Evolutionary conservation across 805 yeast genomes (phyloP).

Genomic region (Nakazawaea ishiwadae): DNA sequence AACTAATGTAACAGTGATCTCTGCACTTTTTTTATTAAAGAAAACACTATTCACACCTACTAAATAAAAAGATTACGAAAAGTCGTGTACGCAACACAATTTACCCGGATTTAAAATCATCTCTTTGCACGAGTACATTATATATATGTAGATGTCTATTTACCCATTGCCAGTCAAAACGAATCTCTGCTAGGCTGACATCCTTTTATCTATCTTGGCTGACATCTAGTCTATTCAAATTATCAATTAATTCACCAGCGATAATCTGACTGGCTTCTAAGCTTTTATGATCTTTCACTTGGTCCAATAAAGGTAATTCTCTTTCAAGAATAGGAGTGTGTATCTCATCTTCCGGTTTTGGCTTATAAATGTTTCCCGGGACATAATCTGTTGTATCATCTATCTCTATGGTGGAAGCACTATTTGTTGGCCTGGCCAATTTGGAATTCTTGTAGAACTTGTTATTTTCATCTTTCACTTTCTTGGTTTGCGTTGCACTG

Average conservation of each 20-base stretch:
- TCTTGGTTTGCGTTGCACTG: neutral
- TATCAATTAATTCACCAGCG: slow-evolving; percentile 1
- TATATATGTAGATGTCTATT: too few species aligned
- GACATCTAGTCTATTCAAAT: neutral
- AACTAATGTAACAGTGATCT: too few species aligned
- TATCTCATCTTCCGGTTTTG: slow-evolving; percentile 8
- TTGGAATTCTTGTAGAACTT: neutral
- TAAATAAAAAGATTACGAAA: too few species aligned
- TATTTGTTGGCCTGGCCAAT: neutral
- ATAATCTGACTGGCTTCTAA: slow-evolving; percentile 1
- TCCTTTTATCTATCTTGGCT: too few species aligned
- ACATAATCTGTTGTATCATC: slow-evolving; percentile 9
- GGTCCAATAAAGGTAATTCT: slow-evolving; percentile 10
- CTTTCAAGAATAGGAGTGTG: slow-evolving; percentile 7
- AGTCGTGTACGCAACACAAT: too few species aligned
- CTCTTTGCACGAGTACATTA: too few species aligned
- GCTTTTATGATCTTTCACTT: slow-evolving; percentile 1
- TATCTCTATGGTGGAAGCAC: slow-evolving; percentile 6
- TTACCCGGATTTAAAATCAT: too few species aligned
- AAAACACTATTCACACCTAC: too few species aligned
- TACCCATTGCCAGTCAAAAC: too few species aligned
- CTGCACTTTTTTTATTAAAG: too few species aligned
- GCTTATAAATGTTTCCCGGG: neutral
- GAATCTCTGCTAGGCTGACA: too few species aligned
- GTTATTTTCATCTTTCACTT: neutral